These are phyloP conservation scores for Cordyceps javanica DNA, from an alignment of 2,329 filamentous ascomycete genomes.

Conservation along the genomic window DNA sequence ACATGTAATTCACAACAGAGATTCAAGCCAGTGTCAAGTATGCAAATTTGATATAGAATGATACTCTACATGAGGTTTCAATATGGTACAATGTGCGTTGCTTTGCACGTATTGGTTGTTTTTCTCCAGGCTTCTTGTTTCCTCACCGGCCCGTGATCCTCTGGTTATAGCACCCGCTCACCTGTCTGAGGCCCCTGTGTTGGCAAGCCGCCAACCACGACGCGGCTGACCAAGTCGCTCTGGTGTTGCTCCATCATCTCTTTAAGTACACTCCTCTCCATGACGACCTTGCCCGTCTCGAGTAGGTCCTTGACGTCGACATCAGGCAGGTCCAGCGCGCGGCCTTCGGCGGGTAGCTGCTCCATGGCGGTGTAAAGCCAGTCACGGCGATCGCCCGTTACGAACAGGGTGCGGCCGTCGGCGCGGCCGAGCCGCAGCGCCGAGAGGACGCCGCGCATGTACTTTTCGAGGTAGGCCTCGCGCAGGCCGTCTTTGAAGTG, in stretches of 20 bases:
- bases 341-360: slow-evolving; percentile 58
- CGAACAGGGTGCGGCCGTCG: slow-evolving; percentile 66
- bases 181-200: slow-evolving; percentile 29
- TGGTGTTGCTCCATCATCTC: slow-evolving; percentile 67
- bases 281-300: slow-evolving; percentile 75
- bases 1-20: background rate
- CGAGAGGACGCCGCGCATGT: slow-evolving; percentile 62
- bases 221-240: slow-evolving; percentile 52
- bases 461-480: slow-evolving; percentile 53
- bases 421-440: slow-evolving; percentile 63
- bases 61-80: slow-evolving; percentile 7
- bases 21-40: background rate
- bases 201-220: slow-evolving; percentile 38
- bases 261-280: slow-evolving; percentile 76
- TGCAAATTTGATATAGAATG: slow-evolving; percentile 5
- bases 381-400: slow-evolving; percentile 56
- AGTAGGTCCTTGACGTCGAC: slow-evolving; percentile 95
- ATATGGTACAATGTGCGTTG: slow-evolving; percentile 5
- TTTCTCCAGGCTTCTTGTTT: background rate
- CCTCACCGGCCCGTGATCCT: no score
- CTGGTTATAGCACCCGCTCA: slow-evolving; percentile 30
- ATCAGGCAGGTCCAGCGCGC: slow-evolving; percentile 63
- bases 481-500: slow-evolving; percentile 42
- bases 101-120: background rate
- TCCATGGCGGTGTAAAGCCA: slow-evolving; percentile 63